Conservation (phyloP, 1,284 basidiomycete genomes). For the Termitomyces sp. region DNA sequence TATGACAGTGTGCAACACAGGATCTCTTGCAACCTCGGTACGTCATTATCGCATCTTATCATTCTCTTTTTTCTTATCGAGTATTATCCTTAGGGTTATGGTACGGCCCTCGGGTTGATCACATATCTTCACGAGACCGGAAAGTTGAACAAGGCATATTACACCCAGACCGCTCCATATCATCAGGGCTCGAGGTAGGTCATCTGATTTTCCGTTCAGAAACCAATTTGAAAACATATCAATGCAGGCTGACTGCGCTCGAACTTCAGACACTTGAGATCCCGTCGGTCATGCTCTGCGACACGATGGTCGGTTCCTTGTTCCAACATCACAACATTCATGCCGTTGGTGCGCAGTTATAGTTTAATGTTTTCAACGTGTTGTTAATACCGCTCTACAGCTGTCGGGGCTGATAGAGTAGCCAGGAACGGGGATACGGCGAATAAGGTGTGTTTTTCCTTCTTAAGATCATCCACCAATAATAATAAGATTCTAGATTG, state of each 20-base stretch:
- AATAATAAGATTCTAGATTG: constrained; percentile 48
- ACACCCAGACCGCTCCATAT: constrained; percentile 89
- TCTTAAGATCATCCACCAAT: background rate
- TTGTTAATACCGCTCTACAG: constrained; percentile 30
- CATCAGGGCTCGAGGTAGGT: constrained; percentile 79
- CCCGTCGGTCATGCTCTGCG: constrained; percentile 89
- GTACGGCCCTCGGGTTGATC: constrained; percentile 90
- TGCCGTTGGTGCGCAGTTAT: constrained; percentile 62
- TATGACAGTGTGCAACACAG: constrained; percentile 94
- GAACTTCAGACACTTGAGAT: constrained; percentile 81
- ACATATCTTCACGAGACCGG: constrained; percentile 78
- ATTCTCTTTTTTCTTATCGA: constrained; percentile 2
- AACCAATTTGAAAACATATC: background rate
- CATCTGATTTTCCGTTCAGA: background rate
- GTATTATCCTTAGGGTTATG: constrained; percentile 69
- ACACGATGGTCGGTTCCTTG: constrained; percentile 90
- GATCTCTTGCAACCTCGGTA: constrained; percentile 87
- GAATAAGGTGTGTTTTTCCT: constrained; percentile 63
- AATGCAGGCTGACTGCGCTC: constrained; percentile 71
- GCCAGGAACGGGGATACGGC: constrained; percentile 90
- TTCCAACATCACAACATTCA: constrained; percentile 85
- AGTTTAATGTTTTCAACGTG: background rate
- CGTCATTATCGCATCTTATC: constrained; percentile 25
- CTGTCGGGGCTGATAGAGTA: constrained; percentile 81
- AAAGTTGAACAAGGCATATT: constrained; percentile 77